phyloP scores from a whole-genome alignment of 1,284 basidiomycete genomes.

The Cryptococcus jaspeensis region DNA sequence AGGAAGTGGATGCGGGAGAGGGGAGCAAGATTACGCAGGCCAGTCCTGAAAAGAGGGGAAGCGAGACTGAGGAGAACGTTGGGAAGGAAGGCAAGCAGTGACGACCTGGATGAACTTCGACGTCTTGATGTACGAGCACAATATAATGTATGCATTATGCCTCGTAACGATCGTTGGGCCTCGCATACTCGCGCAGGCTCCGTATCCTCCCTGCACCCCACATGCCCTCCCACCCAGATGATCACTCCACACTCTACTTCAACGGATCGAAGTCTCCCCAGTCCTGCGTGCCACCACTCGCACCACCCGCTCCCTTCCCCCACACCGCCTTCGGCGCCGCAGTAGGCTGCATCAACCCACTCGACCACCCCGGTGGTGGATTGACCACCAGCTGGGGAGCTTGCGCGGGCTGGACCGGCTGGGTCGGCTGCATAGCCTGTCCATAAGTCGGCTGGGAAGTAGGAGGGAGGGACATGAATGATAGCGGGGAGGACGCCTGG shows the following conservation, averaged over 20 bases:
- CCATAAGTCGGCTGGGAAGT: constrained; percentile 1
- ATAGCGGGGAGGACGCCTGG: constrained; percentile 7
- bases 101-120: no score
- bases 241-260: constrained; percentile 18
- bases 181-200: not conserved
- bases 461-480: constrained; percentile 15
- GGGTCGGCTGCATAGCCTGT: not conserved
- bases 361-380: constrained; percentile 44
- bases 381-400: constrained; percentile 11
- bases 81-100: no score
- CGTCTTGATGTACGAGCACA: no score
- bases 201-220: not conserved
- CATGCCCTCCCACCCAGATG: no score
- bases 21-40: no score
- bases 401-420: constrained; percentile 6
- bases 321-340: constrained; percentile 32
- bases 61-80: not conserved
- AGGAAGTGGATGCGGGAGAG: no score
- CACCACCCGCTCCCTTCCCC: constrained; percentile 16
- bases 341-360: constrained; percentile 46
- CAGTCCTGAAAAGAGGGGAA: no score
- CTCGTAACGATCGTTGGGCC: not conserved
- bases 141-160: no score
- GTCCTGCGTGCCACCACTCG: constrained; percentile 23
- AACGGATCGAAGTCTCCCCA: constrained; percentile 52